Percentiles rank a stretch among this genome's conserved stretches.
Conservation (phyloP, 495 filamentous ascomycete genomes). For the Aspergillus funiculosus region DNA sequence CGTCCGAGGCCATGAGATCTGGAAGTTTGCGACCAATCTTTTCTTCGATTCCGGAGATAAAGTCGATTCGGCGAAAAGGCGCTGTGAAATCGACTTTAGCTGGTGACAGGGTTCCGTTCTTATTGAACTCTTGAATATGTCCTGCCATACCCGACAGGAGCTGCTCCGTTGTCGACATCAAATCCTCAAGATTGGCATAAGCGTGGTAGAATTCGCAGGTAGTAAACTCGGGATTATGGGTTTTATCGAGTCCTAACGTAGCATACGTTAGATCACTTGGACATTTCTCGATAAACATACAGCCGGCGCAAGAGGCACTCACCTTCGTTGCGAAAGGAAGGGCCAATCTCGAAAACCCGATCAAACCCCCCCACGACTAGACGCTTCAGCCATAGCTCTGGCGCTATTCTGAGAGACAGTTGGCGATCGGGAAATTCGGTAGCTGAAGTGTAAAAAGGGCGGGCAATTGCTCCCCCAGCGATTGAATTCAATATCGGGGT, state of each 20-base stretch:
- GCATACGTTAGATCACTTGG: neutral
- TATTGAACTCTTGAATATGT: slow-evolving; percentile 46
- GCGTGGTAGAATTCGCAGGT: slow-evolving; percentile 95
- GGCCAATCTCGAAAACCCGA: slow-evolving; percentile 86
- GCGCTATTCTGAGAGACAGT: slow-evolving; percentile 77
- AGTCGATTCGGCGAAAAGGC: slow-evolving; percentile 65
- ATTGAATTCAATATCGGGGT: slow-evolving; percentile 77
- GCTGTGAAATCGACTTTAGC: slow-evolving; percentile 53
- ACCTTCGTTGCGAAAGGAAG: slow-evolving; percentile 92
- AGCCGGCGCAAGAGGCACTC: neutral
- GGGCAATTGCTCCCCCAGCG: slow-evolving; percentile 77
- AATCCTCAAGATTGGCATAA: slow-evolving; percentile 68
- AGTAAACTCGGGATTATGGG: slow-evolving; percentile 94
- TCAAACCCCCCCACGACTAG: slow-evolving; percentile 88
- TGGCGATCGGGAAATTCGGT: slow-evolving; percentile 63
- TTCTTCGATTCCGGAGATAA: slow-evolving; percentile 72
- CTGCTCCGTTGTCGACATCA: slow-evolving; percentile 68
- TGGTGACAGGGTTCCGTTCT: slow-evolving; percentile 43
- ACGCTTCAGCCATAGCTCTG: slow-evolving; percentile 92
- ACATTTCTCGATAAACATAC: neutral
- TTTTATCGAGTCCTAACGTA: slow-evolving; percentile 63
- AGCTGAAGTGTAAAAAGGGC: slow-evolving; percentile 73
- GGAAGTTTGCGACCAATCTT: slow-evolving; percentile 61
- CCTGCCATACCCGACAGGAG: slow-evolving; percentile 55
- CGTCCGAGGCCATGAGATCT: slow-evolving; percentile 52